Base-by-base conservation (phyloP, 2,329 filamentous ascomycete species). In the Daldinia sp. region DNA sequence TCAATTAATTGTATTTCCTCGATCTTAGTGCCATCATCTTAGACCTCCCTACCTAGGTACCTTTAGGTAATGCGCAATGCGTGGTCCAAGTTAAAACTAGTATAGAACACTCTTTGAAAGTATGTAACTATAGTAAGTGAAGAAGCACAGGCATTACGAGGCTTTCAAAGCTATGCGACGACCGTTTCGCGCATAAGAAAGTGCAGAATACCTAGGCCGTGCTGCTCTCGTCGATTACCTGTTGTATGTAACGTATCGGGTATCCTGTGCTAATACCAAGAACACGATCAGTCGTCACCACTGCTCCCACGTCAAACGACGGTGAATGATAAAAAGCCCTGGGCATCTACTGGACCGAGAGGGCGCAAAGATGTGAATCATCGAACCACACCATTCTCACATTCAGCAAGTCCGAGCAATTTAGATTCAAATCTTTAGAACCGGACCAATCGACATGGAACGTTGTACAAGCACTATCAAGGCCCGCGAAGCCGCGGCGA, bases 401-500 rank as follows among this genome's bases (percentile, higher is more conserved):
- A 70, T 61, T 30, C 18, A 54, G 60, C 44, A 60, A 68, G 54
- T 46, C 42, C 62, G 57, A 18, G 39, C 46, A 60, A 20, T 68
- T 57, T 46, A 63, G 50, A 48, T 42, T 46, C 48, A 41, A 56
- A 41, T 28, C 23, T 59, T 57, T 60, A 41, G 56, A 58, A 61
- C 42, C 48, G 62, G 56, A 15, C 63, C 53, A 68, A 65, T 68
- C 60, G 60, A 66, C 59, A 60, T 63, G 58, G 57, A 60, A 62
- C 54, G 62, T 68, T 20, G 66, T 66, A 71, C 66, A 56, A 55
- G 46, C 39, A 64, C 55, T 64, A 62, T 50, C 50, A 55, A 68
- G 53, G 12, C 50, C 44, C 6, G 60, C 44, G 44, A 57, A 57
- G 54, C 39, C 13, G 60, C 44, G 50, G 51, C 58, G 65, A 60